phyloP scores from a whole-genome alignment of 345 rosid species.

The Hibiscus syriacus region DNA sequence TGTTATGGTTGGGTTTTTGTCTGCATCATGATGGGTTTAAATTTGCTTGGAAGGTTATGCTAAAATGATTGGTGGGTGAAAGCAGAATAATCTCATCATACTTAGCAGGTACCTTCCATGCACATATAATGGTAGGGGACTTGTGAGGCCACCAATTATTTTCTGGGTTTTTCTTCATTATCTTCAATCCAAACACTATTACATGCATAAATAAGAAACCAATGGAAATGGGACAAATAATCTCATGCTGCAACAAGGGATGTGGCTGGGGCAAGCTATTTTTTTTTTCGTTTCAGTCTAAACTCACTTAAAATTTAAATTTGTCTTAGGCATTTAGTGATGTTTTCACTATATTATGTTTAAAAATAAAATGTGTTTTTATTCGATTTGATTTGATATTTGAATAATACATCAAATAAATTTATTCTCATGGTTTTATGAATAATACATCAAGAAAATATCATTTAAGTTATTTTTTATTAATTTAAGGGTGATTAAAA shows the following conservation, averaged over 20 bases:
- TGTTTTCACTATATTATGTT: no score
- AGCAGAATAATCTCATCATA: neutral
- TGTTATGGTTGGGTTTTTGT: neutral
- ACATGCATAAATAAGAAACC: neutral
- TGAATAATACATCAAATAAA: no score
- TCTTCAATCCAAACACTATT: slow-evolving; percentile 2
- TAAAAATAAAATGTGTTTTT: no score
- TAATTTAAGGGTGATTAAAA: no score
- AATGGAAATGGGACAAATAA: neutral
- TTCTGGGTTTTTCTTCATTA: neutral
- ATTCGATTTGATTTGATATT: no score
- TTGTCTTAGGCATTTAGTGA: no score
- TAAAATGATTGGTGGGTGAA: slow-evolving; percentile 2
- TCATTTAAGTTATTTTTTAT: no score
- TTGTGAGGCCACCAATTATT: slow-evolving; percentile 10
- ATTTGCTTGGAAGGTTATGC: neutral
- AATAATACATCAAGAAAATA: no score
- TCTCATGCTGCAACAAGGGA: neutral
- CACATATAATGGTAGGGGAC: neutral
- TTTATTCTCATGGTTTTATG: no score
- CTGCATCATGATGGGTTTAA: neutral
- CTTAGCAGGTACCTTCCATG: neutral
- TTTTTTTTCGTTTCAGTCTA: no score
- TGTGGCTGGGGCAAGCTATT: no score
- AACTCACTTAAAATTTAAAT: no score